Evolutionary conservation across 192 early-diverging fungal species (phyloP), one percentile per base, ranked within the genome.

Genomic region (Coemansia sp.): DNA sequence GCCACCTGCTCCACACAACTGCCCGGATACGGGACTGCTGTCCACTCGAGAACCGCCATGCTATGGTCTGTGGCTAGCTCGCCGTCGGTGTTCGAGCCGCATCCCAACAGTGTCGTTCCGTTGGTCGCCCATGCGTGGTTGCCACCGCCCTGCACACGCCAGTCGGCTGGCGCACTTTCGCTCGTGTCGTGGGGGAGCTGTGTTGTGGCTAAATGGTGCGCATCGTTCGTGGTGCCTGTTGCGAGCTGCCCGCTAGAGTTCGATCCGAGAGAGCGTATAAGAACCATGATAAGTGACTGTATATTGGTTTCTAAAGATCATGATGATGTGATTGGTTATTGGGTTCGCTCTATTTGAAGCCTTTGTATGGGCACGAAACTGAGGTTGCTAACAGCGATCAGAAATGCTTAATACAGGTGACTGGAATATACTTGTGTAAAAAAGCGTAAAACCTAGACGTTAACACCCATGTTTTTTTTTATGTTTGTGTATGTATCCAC

Each of bases 191-290:
- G 24, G 10, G 41, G 40, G 40, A 68, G 62, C 41, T 3, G 14
- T 16, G 77, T 61, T 16, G 34, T 11, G 11, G 45, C 40, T 14
- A 62, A 51, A 54, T 54, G 19, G 48, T 73, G 74, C 24, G 56
- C 69, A 34, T 84, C 83, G 4, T 80, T 68, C 27, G 46, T 29
- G 54, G 63, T 35, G 53, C 72, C 67, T 13, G 68, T 73, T 4
- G 74, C 80, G 7, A 85, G 67, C 67, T 85, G 77, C 0, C 84
- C 76, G 44, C 77, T 39, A 48, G 84, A 79, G 64, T 85, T 81
- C 2, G 83, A 85, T 21, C 79, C 83, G 0, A 85, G 63, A 3
- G 79, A 61, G n/a, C 59, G 35, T 41, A 80, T 63, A 3, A 21
- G 3, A 16, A 59, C 70, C 79, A 81, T 78, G 21, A 6, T 34